Evolutionary conservation across 2,329 filamentous ascomycete species (phyloP), one percentile per base, ranked within the genome.

Genomic region (Aureobasidium leucospermi): DNA sequence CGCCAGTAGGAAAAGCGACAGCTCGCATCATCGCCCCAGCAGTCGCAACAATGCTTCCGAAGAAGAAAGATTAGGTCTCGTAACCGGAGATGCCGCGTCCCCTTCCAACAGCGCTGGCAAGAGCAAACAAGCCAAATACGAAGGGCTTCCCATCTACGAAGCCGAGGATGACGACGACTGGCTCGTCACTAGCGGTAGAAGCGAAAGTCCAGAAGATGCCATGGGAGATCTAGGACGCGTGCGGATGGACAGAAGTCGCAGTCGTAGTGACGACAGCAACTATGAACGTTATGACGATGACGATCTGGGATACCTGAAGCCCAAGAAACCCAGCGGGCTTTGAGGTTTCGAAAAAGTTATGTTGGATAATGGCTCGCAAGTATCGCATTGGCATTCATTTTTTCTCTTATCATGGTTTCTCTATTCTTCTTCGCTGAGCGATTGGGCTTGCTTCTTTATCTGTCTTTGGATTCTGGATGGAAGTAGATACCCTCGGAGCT

Each of bases 41-140:
- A 52, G 45, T 31, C 57, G 46, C 15, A 57, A 53, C 51, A 59
- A 53, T 23, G 51, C 42, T n/a, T 73, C 71, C 5, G 72, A 74
- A 62, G 72, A 74, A 63, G 72, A 74, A 53, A 62, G 72, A 1
- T 60, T 72, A 0, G 72, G 72, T 7, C 65, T 74, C 2, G 72
- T 74, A 15, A 67, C 70, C 39, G 70, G 71, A 11, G 72, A 73
- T 9, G 62, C 63, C 5, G 57, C 60, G 13, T 58, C 61, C 4
- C 58, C 58, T 4, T 29, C 56, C 4, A 23, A 23, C 23, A 23
- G 23, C 23, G 52, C 38, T 15, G 23, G 38, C 16, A 46, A 46
- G 1, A n/a, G 19, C 29, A 46, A 36, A 7, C 13, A 42, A 23
- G 6, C n/a, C 6, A 28, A 38, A 13, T 36, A 34, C n/a, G 29